Evolutionary conservation across 768 basidiomycete genomes (phyloP), one percentile per base, ranked within the genome.

Genomic region (Podaxis sp.): DNA sequence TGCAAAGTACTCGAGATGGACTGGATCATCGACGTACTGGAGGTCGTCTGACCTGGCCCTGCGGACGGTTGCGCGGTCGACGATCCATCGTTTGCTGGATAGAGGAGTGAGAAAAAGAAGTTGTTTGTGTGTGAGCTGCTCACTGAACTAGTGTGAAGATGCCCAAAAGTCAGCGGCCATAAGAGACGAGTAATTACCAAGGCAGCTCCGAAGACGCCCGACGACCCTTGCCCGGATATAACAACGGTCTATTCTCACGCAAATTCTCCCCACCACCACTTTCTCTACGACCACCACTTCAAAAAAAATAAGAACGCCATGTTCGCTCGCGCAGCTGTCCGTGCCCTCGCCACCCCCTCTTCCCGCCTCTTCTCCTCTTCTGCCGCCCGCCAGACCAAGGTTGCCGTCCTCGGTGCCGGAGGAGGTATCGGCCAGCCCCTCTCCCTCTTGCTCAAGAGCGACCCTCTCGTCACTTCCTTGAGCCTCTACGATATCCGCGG

Each of bases 371-470:
- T 95, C 81, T 93, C 91, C 52, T 87, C 92, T 28, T 88, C 89
- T 24, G 80, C 85, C 26, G 72, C 87, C 51, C 84, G 87, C 70
- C 84, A 83, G 66, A 89, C 88, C 68, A 96, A 95, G 82, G 96
- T 97, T 75, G 92, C 92, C 56, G 96, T 99, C 64, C 92, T 97
- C 75, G 96, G 96, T 70, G 97, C 97, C 65, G 96, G 94, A 71
- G 96, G 96, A 84, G 96, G 96, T 77, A 99, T 99, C 76, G 96
- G 96, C 75, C 96, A 99, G 77, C 96, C 96, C 72, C 82, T 98
- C 70, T 96, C 95, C 53, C 80, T 99, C 67, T 84, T 97, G 67
- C 87, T 98, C 75, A 98, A 99, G 84, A 86, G 80, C 68, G 92
- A 99, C 82, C 94, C 94, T 48, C 80, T 95, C 68, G 92, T 97